Evolutionary conservation across 805 yeast genomes (phyloP), one percentile per base, ranked within the genome.

Genomic region (Teunomyces cretensis): DNA sequence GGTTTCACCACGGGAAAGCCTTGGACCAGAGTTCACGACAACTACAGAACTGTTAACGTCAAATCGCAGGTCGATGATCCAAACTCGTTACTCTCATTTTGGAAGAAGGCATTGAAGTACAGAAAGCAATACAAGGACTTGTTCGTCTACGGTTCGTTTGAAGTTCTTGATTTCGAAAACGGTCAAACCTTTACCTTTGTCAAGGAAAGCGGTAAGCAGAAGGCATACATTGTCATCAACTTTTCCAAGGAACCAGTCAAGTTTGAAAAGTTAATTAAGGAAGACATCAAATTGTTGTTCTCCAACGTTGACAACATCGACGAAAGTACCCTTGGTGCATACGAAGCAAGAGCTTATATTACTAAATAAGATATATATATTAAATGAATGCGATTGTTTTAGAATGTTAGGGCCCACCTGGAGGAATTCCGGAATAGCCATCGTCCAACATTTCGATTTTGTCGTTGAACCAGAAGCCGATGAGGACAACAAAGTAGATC

Each of bases 391-490:
- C 31, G 17, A 27, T 37, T 22, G 17, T 26, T 26, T 37, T 37
- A 22, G 9, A 28, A 31, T 30, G 22, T 16, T 11, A n/a, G n/a
- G n/a, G n/a, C n/a, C n/a, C n/a, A n/a, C n/a, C n/a, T n/a, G n/a
- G 26, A 8, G 52, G 52, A 1, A 44, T 40, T 5, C 49, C 47
- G 8, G 32, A 31, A 43, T 48, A 50, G 16, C 54, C 58, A 33
- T 52, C 71, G 37, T 66, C 63, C 22, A 72, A 49, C 7, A 45
- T 54, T 30, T 60, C 73, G 19, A 71, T 66, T 37, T 60, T 56
- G 50, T 69, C 74, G 48, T 72, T 80, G 53, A 86, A 81, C 72
- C 81, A 90, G 65, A 92, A 91, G 0, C 98, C 99, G 41, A 81
- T 70, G 44, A 88, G 69, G 8, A 88, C 81, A 28, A 88, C 88